phyloP scores from a whole-genome alignment of 2,329 filamentous ascomycete species.

The Corniculantispora saksenae region DNA sequence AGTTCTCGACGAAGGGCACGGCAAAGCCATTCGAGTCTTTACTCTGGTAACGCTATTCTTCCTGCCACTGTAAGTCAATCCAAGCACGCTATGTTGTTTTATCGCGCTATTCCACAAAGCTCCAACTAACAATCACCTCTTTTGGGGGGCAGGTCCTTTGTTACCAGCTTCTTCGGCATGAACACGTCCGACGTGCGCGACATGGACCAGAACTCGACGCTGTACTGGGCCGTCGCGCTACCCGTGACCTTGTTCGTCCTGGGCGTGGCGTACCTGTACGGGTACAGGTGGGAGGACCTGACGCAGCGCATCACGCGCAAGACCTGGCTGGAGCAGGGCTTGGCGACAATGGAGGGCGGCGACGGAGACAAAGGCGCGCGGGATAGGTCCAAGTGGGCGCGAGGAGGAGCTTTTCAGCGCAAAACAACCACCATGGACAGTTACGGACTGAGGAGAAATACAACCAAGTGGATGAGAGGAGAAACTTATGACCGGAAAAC shows the following conservation, averaged over 20 bases:
- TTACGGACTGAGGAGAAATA: too few relatives aligned
- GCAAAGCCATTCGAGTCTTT: too few relatives aligned
- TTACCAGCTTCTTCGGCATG: slow-evolving; percentile 44
- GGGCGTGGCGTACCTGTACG: slow-evolving; percentile 27
- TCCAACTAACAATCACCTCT: background rate
- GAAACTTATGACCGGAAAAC: too few relatives aligned
- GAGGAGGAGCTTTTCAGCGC: too few relatives aligned
- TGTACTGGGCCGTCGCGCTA: slow-evolving; percentile 43
- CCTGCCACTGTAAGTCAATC: slow-evolving; percentile 35
- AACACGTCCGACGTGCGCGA: slow-evolving; percentile 45
- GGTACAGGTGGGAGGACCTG: slow-evolving; percentile 25
- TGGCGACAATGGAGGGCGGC: background rate
- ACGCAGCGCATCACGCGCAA: background rate
- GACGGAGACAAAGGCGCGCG: too few relatives aligned
- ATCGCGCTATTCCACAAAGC: background rate
- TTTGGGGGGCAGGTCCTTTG: slow-evolving; percentile 24
- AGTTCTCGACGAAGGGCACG: too few relatives aligned
- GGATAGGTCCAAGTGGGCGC: too few relatives aligned
- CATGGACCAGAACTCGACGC: slow-evolving; percentile 38
- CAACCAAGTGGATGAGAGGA: too few relatives aligned
- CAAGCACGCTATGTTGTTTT: too few relatives aligned
- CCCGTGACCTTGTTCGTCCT: slow-evolving; percentile 38
- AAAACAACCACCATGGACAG: too few relatives aligned
- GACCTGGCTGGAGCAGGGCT: background rate
- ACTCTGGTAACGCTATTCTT: slow-evolving; percentile 44